A percentile compares a stretch with the other conserved stretches of the same genome.
phyloP scores from a whole-genome alignment of 495 filamentous ascomycete species.

The Achaetomiella virescens region DNA sequence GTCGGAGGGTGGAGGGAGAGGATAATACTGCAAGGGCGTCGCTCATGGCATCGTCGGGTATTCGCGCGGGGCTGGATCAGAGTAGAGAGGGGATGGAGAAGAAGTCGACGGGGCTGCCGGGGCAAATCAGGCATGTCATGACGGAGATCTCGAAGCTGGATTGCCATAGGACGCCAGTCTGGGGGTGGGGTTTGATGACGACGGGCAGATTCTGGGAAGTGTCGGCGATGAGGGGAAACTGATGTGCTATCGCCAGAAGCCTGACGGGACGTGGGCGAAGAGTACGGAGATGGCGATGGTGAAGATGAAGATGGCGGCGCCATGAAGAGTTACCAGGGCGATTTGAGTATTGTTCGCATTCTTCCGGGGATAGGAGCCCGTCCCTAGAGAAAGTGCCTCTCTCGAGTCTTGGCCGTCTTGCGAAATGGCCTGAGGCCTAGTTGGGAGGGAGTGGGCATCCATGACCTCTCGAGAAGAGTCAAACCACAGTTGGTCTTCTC shows the following conservation, averaged over 20 bases:
- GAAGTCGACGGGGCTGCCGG: constrained; percentile 30
- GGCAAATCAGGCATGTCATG: constrained; percentile 41
- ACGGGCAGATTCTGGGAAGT: constrained; percentile 53
- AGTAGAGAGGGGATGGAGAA: constrained; percentile 35
- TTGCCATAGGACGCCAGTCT: constrained; percentile 50
- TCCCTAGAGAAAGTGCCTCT: no score
- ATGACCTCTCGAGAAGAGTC: no score
- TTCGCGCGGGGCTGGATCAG: constrained; percentile 55
- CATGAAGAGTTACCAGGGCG: constrained; percentile 13
- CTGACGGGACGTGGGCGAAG: constrained; percentile 49
- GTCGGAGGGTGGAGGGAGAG: neutral
- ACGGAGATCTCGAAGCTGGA: constrained; percentile 49
- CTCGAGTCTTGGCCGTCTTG: no score
- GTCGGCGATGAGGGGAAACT: constrained; percentile 58
- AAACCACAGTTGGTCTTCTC: no score
- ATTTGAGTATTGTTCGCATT: neutral
- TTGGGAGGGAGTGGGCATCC: no score
- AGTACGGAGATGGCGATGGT: constrained; percentile 50
- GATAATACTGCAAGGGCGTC: constrained; percentile 5
- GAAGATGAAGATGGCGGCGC: constrained; percentile 41
- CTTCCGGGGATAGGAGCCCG: no score
- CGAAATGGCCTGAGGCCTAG: no score
- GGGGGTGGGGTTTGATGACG: constrained; percentile 57
- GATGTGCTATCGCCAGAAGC: constrained; percentile 49
- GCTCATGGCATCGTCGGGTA: constrained; percentile 35